Evolutionary conservation across 352 stramenopile species (phyloP), one percentile per base, ranked within the genome.

Genomic region (Aphanomyces euteiches): DNA sequence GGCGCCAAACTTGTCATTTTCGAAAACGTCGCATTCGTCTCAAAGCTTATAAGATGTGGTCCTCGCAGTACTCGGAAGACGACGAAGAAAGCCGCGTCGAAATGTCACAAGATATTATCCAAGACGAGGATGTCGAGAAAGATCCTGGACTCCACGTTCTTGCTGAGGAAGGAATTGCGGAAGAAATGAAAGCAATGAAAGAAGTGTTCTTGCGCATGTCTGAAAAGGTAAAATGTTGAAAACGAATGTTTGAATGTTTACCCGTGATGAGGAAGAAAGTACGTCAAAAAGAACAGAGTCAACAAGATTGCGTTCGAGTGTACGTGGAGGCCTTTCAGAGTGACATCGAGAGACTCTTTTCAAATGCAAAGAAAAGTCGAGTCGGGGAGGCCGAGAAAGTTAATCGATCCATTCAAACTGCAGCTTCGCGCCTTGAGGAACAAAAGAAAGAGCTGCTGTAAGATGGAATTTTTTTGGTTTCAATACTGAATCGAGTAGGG

Each of bases 131-230:
- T 15, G 19, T 37, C 28, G 54, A 61, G 17, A 61, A 67, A 7
- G 59, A 67, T 54, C 59, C 59, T 40, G 59, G 59, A 13, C n/a
- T 56, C 41, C 15, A 67, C 13, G 39, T 69, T 34, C 28, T 39
- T 7, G 50, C 37, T 65, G 66, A 15, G 15, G 47, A 77, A 56
- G 69, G 45, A 4, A 66, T 77, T 54, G 63, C 67, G 3, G 73
- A 77, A 19, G 73, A 77, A 41, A 77, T 77, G 73, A 70, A 72
- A 39, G 73, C 63, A 12, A 77, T 77, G 67, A 74, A 74, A 50
- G 50, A 77, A 67, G 73, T 77, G 40, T 77, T 77, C 47, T 45
- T 69, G 12, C 67, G 73, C 10, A 77, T 77, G 73, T 74, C 73
- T 19, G 73, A 77, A 63, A 77, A 77, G 63, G 73, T 77, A 41